A percentile compares a stretch with the other conserved stretches of the same genome.
Conservation (phyloP, 2,329 filamentous ascomycete genomes). For the Cephalotrichum gorgonifer region DNA sequence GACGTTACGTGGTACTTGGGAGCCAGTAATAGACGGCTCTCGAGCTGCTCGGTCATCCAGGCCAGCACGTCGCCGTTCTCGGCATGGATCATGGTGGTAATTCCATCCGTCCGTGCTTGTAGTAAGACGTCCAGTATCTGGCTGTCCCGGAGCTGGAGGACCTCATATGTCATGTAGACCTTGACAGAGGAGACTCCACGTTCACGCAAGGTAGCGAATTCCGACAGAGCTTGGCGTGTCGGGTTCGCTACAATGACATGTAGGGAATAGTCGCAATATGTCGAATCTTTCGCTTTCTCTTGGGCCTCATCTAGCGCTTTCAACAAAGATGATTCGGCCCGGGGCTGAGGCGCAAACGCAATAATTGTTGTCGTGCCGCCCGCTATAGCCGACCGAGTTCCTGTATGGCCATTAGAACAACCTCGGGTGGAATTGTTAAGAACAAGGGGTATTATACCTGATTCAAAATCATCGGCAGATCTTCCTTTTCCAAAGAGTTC, state of each 20-base stretch:
- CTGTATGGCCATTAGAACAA: conserved; percentile 25
- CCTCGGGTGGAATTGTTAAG: conserved; percentile 10
- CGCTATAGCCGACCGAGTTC: conserved; percentile 43
- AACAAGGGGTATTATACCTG: too few relatives aligned
- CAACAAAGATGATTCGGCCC: conserved; percentile 31
- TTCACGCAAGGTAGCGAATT: conserved; percentile 22
- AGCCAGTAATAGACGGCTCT: conserved; percentile 32
- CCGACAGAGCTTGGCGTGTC: conserved; percentile 24
- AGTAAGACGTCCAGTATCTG: conserved; percentile 41
- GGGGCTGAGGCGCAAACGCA: conserved; percentile 44
- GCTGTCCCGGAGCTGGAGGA: conserved; percentile 35
- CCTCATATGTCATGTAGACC: conserved; percentile 42
- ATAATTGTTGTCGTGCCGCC: conserved; percentile 50
- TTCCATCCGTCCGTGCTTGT: conserved; percentile 21
- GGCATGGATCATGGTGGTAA: conserved; percentile 45
- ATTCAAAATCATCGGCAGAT: too few relatives aligned
- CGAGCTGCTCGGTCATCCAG: conserved; percentile 42
- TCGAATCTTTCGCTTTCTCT: conserved; percentile 28
- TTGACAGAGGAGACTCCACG: conserved; percentile 35
- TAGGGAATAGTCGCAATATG: conserved; percentile 47
- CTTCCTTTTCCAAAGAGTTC: conserved; percentile 20
- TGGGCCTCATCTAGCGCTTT: conserved; percentile 36
- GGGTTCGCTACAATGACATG: conserved; percentile 41
- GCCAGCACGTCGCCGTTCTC: conserved; percentile 43
- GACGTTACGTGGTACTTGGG: conserved; percentile 40